phyloP scores from a whole-genome alignment of 2,329 filamentous ascomycete genomes.

The Fusarium cicatricum region DNA sequence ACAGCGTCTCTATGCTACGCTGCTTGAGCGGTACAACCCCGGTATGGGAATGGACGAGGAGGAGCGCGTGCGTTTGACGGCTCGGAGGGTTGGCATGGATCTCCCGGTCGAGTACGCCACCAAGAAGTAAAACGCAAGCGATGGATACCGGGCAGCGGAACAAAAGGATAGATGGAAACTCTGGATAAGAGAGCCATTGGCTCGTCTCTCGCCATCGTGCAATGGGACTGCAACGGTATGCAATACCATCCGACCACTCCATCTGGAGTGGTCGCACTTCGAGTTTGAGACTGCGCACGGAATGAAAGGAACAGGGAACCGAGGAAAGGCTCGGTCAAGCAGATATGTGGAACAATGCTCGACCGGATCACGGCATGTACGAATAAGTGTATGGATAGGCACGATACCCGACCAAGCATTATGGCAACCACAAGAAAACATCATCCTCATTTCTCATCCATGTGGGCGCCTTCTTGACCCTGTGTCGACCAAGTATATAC shows the following conservation, averaged over 20 bases:
- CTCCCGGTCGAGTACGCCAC: slow-evolving; percentile 70
- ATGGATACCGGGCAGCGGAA: neutral
- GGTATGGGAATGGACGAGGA: slow-evolving; percentile 88
- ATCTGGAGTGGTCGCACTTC: too few relatives aligned
- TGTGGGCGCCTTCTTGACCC: slow-evolving; percentile 7
- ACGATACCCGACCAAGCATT: slow-evolving; percentile 21
- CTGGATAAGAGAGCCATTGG: neutral
- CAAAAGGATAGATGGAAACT: neutral
- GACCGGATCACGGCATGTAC: slow-evolving; percentile 17
- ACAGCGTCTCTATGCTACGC: slow-evolving; percentile 82
- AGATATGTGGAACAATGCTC: too few relatives aligned
- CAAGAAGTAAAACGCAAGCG: neutral
- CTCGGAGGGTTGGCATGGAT: slow-evolving; percentile 89
- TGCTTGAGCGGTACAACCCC: slow-evolving; percentile 93
- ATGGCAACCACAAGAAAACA: neutral
- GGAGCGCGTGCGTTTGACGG: slow-evolving; percentile 84
- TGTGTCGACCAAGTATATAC: slow-evolving; percentile 30
- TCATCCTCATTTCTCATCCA: slow-evolving; percentile 34
- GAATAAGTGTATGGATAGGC: slow-evolving; percentile 30
- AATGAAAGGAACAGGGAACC: neutral
- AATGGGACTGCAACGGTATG: too few relatives aligned
- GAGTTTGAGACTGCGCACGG: neutral
- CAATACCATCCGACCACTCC: too few relatives aligned
- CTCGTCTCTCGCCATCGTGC: too few relatives aligned
- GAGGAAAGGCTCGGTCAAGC: too few relatives aligned